phyloP scores from a whole-genome alignment of 164 flowering plant species.

The Kingdonia uniflora region DNA sequence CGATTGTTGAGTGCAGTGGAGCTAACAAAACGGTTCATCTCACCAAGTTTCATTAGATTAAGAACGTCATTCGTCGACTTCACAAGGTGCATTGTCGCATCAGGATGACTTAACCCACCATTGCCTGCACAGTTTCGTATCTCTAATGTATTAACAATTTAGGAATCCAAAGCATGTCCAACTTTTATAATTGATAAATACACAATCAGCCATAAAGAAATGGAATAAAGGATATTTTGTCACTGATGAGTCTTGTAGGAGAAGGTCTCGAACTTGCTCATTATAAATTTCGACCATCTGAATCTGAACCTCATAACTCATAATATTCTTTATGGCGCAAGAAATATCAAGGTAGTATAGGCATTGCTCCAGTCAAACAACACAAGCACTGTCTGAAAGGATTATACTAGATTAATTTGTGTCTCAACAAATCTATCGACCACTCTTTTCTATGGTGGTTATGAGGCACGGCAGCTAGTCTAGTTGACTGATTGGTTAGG shows the following conservation, averaged over 20 bases:
- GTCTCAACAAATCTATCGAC: no score
- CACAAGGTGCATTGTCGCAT: slow-evolving; percentile 54
- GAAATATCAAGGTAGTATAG: no score
- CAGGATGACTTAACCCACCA: slow-evolving; percentile 46
- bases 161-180: slow-evolving; percentile 15
- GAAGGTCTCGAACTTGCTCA: slow-evolving; percentile 91
- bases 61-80: slow-evolving; percentile 58
- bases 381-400: no score
- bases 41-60: slow-evolving; percentile 66
- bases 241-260: slow-evolving; percentile 40
- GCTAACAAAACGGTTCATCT: slow-evolving; percentile 48
- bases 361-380: no score
- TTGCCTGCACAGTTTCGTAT: slow-evolving; percentile 45
- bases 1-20: slow-evolving; percentile 56
- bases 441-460: no score
- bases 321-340: slow-evolving; percentile 36
- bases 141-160: slow-evolving; percentile 54
- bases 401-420: no score
- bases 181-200: not conserved
- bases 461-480: no score
- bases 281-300: slow-evolving; percentile 93
- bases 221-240: slow-evolving; percentile 57
- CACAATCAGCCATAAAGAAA: not conserved
- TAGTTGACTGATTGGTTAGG: no score
- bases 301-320: slow-evolving; percentile 53